Conservation (phyloP, 805 yeast species). For the Starmerella stigmatis region DNA sequence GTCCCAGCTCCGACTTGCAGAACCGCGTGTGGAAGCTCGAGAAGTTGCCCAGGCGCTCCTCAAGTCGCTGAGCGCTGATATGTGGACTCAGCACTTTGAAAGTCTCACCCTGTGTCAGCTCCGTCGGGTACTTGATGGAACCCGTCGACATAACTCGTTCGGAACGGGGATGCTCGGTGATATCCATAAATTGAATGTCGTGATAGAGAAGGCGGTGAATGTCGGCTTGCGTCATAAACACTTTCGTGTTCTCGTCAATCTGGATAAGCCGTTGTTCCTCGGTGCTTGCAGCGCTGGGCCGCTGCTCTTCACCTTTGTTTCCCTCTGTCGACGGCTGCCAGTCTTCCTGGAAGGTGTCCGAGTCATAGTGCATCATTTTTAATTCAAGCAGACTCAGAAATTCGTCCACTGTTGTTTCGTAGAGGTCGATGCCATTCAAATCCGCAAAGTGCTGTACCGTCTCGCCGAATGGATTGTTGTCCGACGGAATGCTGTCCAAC, state of each 20-base stretch:
- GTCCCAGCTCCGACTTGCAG: conserved; percentile 59
- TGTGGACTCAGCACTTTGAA: conserved; percentile 36
- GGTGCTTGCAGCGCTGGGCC: neutral
- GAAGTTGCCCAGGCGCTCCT: conserved; percentile 46
- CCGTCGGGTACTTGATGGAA: conserved; percentile 39
- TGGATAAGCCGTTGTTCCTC: neutral
- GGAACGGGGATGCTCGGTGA: neutral
- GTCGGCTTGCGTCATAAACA: neutral
- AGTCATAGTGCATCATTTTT: no score
- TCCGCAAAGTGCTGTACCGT: no score
- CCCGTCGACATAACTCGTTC: neutral
- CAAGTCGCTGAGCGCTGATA: conserved; percentile 40
- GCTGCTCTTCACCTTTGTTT: no score
- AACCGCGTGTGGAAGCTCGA: conserved; percentile 64
- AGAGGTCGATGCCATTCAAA: no score
- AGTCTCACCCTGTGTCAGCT: conserved; percentile 31
- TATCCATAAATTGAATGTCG: conserved; percentile 6
- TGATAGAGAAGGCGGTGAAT: neutral
- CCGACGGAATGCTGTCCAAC: no score
- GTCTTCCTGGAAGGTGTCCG: no score
- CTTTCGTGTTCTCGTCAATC: neutral
- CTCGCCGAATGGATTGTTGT: no score
- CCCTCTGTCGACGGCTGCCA: no score
- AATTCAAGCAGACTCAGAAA: no score
- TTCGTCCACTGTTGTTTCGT: no score